These are phyloP conservation scores for Lithospermum erythrorhizon DNA, from an alignment of 257 asterid genomes.

Conservation along the genomic window DNA sequence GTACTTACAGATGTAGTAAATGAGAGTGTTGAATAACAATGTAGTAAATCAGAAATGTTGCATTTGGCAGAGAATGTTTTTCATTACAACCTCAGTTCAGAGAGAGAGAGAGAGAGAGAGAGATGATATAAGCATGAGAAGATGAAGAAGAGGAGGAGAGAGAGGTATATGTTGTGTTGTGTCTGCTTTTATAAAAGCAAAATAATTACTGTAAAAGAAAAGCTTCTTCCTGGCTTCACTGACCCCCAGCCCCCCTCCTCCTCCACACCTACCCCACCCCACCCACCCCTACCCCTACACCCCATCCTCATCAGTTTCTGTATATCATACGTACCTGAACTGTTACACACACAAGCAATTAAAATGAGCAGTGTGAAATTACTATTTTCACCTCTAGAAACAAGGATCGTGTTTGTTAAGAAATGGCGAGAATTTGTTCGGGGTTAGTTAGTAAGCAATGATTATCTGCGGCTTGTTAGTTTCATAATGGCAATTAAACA, in stretches of 20 bases:
- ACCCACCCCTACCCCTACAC: too few species aligned
- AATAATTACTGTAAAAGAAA: conserved; percentile 31
- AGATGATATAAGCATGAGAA: conserved; percentile 11
- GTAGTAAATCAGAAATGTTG: conserved; percentile 14
- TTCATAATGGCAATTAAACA: too few species aligned
- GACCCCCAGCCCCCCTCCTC: conserved; percentile 3
- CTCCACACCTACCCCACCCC: too few species aligned
- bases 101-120: conserved; percentile 11
- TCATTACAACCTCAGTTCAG: conserved; percentile 14
- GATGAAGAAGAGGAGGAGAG: conserved; percentile 25
- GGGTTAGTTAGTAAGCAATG: too few species aligned
- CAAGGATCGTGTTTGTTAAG: too few species aligned
- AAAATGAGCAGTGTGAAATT: too few species aligned
- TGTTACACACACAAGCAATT: too few species aligned
- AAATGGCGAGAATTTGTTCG: too few species aligned
- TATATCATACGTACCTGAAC: too few species aligned
- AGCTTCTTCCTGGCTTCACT: conserved; percentile 36
- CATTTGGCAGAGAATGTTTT: conserved; percentile 17
- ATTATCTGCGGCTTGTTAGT: too few species aligned
- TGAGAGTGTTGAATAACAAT: not conserved
- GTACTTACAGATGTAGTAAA: not conserved
- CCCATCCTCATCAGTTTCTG: too few species aligned
- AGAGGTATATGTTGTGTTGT: conserved; percentile 21
- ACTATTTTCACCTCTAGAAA: too few species aligned
- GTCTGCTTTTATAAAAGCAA: conserved; percentile 60